A percentile compares a stretch with the other conserved stretches of the same genome.
phyloP scores from a whole-genome alignment of 2,329 filamentous ascomycete species.

The Aspergillus novofumigatus region DNA sequence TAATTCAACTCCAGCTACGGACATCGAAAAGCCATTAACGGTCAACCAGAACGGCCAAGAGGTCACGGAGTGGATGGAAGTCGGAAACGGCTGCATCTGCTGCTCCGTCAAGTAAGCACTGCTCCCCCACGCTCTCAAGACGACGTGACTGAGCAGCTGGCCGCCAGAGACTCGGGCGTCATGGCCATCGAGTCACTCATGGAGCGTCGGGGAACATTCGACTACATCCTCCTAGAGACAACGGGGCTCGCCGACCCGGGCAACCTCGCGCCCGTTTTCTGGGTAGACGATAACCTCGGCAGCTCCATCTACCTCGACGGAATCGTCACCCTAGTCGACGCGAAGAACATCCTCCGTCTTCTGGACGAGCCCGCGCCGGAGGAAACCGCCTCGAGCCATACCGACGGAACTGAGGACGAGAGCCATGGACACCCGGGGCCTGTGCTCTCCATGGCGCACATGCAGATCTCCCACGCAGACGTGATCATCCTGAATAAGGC shows the following conservation, averaged over 20 bases:
- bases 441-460: constrained; percentile 83
- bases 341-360: constrained; percentile 80
- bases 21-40: constrained; percentile 94
- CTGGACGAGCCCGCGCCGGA: constrained; percentile 63
- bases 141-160: constrained; percentile 3
- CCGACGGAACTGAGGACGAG: constrained; percentile 45
- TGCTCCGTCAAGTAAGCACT: constrained; percentile 79
- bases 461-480: constrained; percentile 96
- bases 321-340: constrained; percentile 92
- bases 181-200: constrained; percentile 94
- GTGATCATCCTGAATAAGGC: constrained; percentile 92
- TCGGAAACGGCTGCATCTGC: constrained; percentile 96
- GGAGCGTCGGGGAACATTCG: constrained; percentile 88
- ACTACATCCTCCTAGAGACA: constrained; percentile 96
- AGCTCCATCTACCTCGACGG: constrained; percentile 96
- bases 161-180: constrained; percentile 74
- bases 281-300: constrained; percentile 93
- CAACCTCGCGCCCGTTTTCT: constrained; percentile 92
- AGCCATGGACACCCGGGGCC: constrained; percentile 50
- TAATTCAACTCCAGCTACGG: constrained; percentile 58
- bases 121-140: not conserved
- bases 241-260: constrained; percentile 93
- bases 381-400: constrained; percentile 39
- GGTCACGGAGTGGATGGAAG: constrained; percentile 90
- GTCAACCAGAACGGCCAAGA: constrained; percentile 78